These are phyloP conservation scores for Claviceps fusiformis DNA, from an alignment of 2,329 filamentous ascomycete genomes.

Conservation along the genomic window DNA sequence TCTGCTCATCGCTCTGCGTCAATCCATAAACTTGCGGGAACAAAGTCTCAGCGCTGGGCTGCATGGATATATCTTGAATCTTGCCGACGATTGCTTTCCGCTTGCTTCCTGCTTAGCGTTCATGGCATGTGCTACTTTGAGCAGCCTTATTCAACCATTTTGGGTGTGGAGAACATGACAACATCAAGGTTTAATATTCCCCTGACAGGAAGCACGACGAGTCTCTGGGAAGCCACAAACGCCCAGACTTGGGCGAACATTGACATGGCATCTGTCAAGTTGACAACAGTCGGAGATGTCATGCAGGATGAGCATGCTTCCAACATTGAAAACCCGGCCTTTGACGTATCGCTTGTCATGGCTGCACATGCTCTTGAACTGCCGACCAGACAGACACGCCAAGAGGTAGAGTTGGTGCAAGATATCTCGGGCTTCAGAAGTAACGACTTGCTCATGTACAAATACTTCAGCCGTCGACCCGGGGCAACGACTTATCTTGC, in stretches of 20 bases:
- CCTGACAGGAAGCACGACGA: constrained; percentile 28
- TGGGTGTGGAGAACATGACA: constrained; percentile 23
- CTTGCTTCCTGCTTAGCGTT: constrained; percentile 43
- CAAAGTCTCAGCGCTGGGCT: constrained; percentile 29
- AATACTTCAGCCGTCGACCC: constrained; percentile 30
- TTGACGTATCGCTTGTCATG: constrained; percentile 29
- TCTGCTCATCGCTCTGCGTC: constrained; percentile 1
- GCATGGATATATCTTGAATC: constrained; percentile 40
- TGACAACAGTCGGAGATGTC: constrained; percentile 14
- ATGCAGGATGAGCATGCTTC: constrained; percentile 21
- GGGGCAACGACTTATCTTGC: constrained; percentile 41
- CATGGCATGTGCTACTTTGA: constrained; percentile 43
- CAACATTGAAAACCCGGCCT: constrained; percentile 20
- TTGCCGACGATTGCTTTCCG: constrained; percentile 37
- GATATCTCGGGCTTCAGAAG: constrained; percentile 12
- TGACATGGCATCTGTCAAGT: constrained; percentile 13
- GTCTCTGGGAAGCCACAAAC: constrained; percentile 35
- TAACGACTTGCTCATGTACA: constrained; percentile 18
- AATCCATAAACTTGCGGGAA: not conserved
- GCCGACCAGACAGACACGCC: constrained; percentile 17
- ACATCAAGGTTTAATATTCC: constrained; percentile 27
- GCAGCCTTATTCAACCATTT: constrained; percentile 23
- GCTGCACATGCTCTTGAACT: constrained; percentile 25
- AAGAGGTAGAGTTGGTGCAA: constrained; percentile 14
- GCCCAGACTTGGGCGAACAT: constrained; percentile 32